phyloP scores from a whole-genome alignment of 768 basidiomycete genomes.

The Serpula lacrymans region DNA sequence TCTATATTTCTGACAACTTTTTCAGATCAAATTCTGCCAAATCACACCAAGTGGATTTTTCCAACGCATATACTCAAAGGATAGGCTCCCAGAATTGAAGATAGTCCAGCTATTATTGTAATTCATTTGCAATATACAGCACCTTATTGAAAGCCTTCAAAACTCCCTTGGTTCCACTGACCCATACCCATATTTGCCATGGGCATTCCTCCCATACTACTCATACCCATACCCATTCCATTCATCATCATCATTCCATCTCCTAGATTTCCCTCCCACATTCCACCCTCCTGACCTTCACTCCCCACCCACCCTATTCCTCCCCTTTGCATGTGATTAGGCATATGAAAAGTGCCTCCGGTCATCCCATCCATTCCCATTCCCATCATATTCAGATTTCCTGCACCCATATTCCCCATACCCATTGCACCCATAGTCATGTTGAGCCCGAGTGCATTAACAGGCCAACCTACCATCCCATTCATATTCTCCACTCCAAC shows the following conservation, averaged over 20 bases:
- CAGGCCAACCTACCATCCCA: slow-evolving; percentile 30
- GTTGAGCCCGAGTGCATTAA: slow-evolving; percentile 28
- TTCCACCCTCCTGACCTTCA: slow-evolving; percentile 26
- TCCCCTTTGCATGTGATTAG: slow-evolving; percentile 18
- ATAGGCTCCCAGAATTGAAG: too few relatives aligned
- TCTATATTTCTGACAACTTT: too few relatives aligned
- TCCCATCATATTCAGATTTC: slow-evolving; percentile 38
- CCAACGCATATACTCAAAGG: too few relatives aligned
- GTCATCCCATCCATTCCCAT: slow-evolving; percentile 35
- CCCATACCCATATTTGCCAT: slow-evolving; percentile 39
- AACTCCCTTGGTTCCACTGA: slow-evolving; percentile 33
- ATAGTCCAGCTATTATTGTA: too few relatives aligned
- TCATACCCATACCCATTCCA: slow-evolving; percentile 33
- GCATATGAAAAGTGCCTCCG: slow-evolving; percentile 20
- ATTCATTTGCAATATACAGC: too few relatives aligned
- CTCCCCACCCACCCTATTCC: slow-evolving; percentile 35
- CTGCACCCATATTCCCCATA: slow-evolving; percentile 34
- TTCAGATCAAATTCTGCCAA: too few relatives aligned
- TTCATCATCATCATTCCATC: slow-evolving; percentile 45
- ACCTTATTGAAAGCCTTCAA: slow-evolving; percentile 29
- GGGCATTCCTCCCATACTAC: slow-evolving; percentile 22
- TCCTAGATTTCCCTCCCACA: slow-evolving; percentile 37
- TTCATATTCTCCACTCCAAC: slow-evolving; percentile 37
- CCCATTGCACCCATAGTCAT: slow-evolving; percentile 34
- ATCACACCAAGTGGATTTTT: too few relatives aligned